phyloP scores from a whole-genome alignment of 2,329 filamentous ascomycete species.

The Botryotinia narcissicola region DNA sequence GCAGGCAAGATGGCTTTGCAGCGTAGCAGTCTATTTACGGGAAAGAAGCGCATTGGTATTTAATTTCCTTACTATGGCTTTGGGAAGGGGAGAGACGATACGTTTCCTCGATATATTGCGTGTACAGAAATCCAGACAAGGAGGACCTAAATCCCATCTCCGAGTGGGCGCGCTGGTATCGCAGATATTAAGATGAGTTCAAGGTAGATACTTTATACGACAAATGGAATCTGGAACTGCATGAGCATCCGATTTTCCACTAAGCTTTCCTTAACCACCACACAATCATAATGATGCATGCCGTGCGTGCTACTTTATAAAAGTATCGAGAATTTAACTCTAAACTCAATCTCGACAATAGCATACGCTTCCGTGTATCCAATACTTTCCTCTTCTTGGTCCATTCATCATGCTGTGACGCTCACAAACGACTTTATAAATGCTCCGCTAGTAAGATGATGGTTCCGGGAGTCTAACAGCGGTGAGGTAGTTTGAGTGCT shows the following conservation, averaged over 20 bases:
- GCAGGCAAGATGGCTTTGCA: background rate
- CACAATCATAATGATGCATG: background rate
- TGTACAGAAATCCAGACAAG: background rate
- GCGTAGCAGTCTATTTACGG: background rate
- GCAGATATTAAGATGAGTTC: background rate
- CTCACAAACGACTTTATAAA: background rate
- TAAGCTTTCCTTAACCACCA: background rate
- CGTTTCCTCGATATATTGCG: background rate
- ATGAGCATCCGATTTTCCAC: background rate
- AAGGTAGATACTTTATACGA: background rate
- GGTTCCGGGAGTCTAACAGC: background rate
- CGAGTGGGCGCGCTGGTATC: background rate
- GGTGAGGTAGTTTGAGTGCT: background rate
- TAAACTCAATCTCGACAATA: background rate
- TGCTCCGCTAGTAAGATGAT: background rate
- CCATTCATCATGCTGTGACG: no score
- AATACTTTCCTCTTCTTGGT: rapidly evolving
- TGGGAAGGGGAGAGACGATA: background rate
- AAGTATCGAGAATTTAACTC: no score
- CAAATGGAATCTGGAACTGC: background rate
- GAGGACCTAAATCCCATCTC: background rate
- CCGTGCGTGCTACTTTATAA: background rate
- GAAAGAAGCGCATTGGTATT: background rate
- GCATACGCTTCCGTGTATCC: background rate
- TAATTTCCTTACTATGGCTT: background rate